phyloP scores from a whole-genome alignment of 345 rosid genomes.

The Salix caprea region DNA sequence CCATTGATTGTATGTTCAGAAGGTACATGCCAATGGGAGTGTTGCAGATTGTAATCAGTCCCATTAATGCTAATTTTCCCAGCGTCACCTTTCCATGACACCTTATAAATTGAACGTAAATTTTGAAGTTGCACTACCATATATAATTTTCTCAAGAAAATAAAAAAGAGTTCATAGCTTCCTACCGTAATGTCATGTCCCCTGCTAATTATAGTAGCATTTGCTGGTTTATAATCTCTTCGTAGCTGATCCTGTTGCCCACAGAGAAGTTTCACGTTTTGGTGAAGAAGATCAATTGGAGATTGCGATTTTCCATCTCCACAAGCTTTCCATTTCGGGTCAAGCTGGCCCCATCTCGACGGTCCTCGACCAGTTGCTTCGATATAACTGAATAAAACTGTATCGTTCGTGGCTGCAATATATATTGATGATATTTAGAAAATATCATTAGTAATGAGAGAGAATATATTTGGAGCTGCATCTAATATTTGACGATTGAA shows the following conservation, averaged over 20 bases:
- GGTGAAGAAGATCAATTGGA: slow-evolving; percentile 45
- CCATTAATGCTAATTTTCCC: slow-evolving; percentile 45
- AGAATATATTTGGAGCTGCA: no score
- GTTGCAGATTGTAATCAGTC: slow-evolving; percentile 38
- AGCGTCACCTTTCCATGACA: slow-evolving; percentile 57
- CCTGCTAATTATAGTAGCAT: slow-evolving; percentile 38
- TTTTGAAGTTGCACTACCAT: no score
- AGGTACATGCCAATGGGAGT: slow-evolving; percentile 69
- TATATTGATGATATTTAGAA: no score
- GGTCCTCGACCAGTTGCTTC: slow-evolving; percentile 43
- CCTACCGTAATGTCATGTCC: slow-evolving; percentile 59
- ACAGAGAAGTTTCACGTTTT: slow-evolving; percentile 20
- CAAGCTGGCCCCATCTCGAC: slow-evolving; percentile 38
- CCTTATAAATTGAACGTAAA: slow-evolving; percentile 21
- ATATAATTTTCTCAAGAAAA: background rate
- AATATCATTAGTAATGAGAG: no score
- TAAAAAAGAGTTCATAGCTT: background rate
- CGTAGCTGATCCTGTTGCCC: slow-evolving; percentile 22
- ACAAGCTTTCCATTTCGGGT: slow-evolving; percentile 53
- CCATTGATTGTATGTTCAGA: slow-evolving; percentile 59
- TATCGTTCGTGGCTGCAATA: slow-evolving; percentile 24
- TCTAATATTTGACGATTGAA: no score
- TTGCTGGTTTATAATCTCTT: slow-evolving; percentile 51
- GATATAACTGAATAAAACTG: slow-evolving; percentile 33
- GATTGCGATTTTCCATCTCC: slow-evolving; percentile 53